These are phyloP conservation scores for Brassica incana DNA, from an alignment of 345 rosid genomes.

Conservation along the genomic window DNA sequence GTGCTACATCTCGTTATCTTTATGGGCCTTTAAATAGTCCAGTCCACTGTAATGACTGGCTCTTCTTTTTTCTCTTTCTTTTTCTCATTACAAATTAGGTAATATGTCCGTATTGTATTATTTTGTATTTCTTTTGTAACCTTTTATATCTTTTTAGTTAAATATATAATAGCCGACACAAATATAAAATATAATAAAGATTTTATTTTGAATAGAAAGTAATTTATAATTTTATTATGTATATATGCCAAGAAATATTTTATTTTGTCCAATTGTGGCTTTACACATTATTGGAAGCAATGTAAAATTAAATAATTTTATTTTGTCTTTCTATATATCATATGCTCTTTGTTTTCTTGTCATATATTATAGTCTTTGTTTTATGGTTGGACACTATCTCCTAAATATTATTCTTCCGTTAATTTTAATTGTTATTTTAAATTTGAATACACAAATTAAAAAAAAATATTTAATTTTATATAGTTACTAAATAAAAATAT, in stretches of 20 bases:
- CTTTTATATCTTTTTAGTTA: background rate
- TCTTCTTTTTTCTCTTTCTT: background rate
- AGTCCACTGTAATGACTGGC: background rate
- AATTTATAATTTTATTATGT: background rate
- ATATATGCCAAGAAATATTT: background rate
- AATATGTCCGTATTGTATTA: background rate
- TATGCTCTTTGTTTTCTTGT: no score
- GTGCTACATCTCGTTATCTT: constrained; percentile 14
- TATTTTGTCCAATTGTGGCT: background rate
- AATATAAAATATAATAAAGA: background rate
- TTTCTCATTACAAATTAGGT: background rate
- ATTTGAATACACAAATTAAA: no score
- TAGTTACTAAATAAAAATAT: no score
- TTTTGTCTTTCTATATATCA: no score
- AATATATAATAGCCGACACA: background rate
- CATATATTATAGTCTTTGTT: no score
- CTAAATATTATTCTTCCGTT: no score
- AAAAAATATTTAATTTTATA: no score
- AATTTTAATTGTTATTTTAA: no score
- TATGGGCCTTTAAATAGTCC: constrained; percentile 7
- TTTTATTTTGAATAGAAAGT: background rate
- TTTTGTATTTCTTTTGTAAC: background rate
- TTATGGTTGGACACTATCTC: no score
- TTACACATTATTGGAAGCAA: no score
- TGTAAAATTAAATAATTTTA: no score